phyloP scores from a whole-genome alignment of 2,329 filamentous ascomycete species.

The Sporothrix variecibatus region DNA sequence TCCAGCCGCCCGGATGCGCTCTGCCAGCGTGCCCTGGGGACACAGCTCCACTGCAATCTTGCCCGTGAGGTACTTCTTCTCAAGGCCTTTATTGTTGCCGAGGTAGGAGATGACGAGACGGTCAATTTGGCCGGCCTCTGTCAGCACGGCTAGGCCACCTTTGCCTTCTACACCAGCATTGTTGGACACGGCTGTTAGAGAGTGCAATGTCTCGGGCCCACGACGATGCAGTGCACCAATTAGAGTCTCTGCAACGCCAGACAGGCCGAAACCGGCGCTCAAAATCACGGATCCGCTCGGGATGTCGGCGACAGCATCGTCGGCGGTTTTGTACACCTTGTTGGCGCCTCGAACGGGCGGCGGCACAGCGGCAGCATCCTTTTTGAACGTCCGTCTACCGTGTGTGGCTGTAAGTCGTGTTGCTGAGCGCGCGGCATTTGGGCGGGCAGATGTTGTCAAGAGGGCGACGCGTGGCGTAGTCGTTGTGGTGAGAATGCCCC shows the following conservation, averaged over 20 bases:
- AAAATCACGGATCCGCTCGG: conserved; percentile 72
- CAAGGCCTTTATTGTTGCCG: conserved; percentile 65
- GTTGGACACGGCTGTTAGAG: conserved; percentile 7
- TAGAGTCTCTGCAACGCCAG: conserved; percentile 75
- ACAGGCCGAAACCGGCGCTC: conserved; percentile 81
- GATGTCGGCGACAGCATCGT: conserved; percentile 73
- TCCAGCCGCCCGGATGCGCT: conserved; percentile 71
- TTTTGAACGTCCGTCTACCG: not conserved
- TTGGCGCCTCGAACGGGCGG: not conserved
- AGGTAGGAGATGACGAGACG: conserved; percentile 75
- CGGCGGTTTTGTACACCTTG: conserved; percentile 70
- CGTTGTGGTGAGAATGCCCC: not conserved
- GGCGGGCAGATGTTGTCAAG: not conserved
- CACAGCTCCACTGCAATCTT: conserved; percentile 74
- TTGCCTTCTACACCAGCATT: conserved; percentile 31
- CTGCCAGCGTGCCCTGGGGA: conserved; percentile 73
- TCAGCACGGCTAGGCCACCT: conserved; percentile 68
- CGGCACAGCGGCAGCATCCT: not conserved
- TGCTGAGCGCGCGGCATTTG: not conserved
- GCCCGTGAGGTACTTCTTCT: conserved; percentile 73
- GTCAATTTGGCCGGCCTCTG: conserved; percentile 68
- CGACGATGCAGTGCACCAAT: conserved; percentile 54
- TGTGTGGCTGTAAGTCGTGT: not conserved
- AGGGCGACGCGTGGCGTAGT: not conserved
- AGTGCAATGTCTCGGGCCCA: not conserved